Conservation (phyloP, 768 basidiomycete genomes). For the Daedaleopsis sinensis region DNA sequence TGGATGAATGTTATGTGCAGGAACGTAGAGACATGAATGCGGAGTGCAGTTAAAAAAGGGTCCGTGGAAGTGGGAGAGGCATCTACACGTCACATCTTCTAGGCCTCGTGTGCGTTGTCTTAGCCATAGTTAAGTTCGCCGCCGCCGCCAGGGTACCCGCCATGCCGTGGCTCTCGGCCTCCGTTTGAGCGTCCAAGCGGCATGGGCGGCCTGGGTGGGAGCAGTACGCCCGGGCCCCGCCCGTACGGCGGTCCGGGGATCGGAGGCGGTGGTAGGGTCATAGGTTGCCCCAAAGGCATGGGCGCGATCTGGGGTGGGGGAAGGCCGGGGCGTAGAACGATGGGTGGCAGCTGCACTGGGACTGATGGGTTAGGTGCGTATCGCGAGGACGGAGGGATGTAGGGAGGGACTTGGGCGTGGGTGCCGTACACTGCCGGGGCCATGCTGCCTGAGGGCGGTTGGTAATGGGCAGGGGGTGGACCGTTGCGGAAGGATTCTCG, state of each 20-base stretch:
- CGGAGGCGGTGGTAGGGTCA: constrained; percentile 17
- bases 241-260: background rate
- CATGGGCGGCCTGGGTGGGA: constrained; percentile 25
- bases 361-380: constrained; percentile 3
- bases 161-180: constrained; percentile 9
- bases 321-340: constrained; percentile 25
- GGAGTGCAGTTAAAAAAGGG: too few species aligned
- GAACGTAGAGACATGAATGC: too few species aligned
- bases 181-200: constrained; percentile 19
- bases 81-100: too few species aligned
- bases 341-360: constrained; percentile 19
- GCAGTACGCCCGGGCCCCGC: background rate
- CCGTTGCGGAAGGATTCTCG: constrained; percentile 37
- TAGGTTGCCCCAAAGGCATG: constrained; percentile 5
- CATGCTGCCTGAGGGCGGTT: constrained; percentile 9
- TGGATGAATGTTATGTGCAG: too few species aligned
- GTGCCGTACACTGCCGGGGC: constrained; percentile 10
- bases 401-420: constrained; percentile 10
- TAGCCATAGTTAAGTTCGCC: constrained; percentile 36
- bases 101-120: background rate
- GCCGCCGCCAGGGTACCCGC: constrained; percentile 20
- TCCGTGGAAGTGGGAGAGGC: too few species aligned
- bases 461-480: constrained; percentile 24
- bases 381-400: constrained; percentile 4
- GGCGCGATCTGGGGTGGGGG: constrained; percentile 20